A percentile compares a stretch with the other conserved stretches of the same genome.
These are phyloP conservation scores for Lipomyces mesembrius DNA, from an alignment of 805 yeast species.

Conservation along the genomic window DNA sequence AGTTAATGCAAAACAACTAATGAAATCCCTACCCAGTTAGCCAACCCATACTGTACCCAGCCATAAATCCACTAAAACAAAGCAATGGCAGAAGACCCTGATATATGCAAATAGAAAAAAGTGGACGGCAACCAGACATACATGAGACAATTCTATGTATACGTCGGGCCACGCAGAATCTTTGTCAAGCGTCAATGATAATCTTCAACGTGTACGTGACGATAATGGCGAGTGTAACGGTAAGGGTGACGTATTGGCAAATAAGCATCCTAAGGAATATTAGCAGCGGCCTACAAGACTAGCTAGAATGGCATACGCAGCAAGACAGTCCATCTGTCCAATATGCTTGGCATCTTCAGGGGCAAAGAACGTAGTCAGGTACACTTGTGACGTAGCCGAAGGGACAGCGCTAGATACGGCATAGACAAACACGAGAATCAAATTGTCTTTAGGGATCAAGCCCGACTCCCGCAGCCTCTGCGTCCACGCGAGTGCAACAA, in stretches of 20 bases:
- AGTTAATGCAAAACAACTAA: too few species aligned
- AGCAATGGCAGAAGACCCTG: too few species aligned
- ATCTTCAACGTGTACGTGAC: constrained; percentile 64
- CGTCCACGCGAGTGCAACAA: constrained; percentile 72
- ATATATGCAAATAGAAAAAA: background rate
- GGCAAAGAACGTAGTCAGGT: constrained; percentile 84
- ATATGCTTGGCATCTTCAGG: constrained; percentile 59
- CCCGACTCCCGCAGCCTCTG: constrained; percentile 65
- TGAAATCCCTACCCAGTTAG: too few species aligned
- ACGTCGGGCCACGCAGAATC: background rate
- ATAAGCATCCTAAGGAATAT: constrained; percentile 50
- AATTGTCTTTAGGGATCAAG: constrained; percentile 63
- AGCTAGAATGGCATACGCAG: constrained; percentile 53
- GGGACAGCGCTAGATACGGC: constrained; percentile 81
- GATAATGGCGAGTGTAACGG: constrained; percentile 72
- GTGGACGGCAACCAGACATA: background rate
- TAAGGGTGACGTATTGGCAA: constrained; percentile 70
- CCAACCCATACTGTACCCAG: too few species aligned
- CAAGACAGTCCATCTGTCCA: constrained; percentile 78
- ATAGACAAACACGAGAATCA: constrained; percentile 70
- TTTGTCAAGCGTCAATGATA: constrained; percentile 33
- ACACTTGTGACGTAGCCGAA: constrained; percentile 84
- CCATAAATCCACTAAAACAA: too few species aligned
- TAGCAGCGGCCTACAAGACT: background rate
- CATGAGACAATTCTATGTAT: background rate